Evolutionary conservation across 345 rosid genomes (phyloP), one percentile per base, ranked within the genome.

Genomic region (Geranium brycei): DNA sequence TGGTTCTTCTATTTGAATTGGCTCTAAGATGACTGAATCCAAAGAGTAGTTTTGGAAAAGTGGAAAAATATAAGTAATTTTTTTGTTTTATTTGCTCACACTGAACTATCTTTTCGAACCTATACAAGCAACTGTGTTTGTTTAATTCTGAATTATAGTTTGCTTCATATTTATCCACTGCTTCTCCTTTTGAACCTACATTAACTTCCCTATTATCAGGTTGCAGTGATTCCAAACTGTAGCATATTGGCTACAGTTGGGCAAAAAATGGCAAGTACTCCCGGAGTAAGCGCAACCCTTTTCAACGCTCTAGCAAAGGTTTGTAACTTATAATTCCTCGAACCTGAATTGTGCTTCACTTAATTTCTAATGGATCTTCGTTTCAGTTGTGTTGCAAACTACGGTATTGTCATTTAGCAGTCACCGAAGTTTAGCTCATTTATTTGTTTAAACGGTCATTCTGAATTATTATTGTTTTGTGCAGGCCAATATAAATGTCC

Each of bases 221-320:
- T 93, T 64, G 89, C 82, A 32, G 73, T 93, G 60, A 77, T 93
- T 75, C 87, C 80, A 57, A 91, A 88, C 64, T 91, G 97, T 80
- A 91, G 99, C 77, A 91, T 93, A 79, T 80, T 93, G 75, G 97
- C 99, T 55, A 70, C 97, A 19, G 97, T 93, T 60, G 99, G 99
- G 64, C 97, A 91, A 89, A 91, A 87, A 78, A 93, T 93, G 99
- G 96, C 99, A 0, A 93, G 99, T 57, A 93, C 99, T 61, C 96
- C 97, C 63, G 97, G 99, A 68, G 99, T 93, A 62, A 87, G 95
- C 75, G 89, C 92, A 62, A 88, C 96, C n/a, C 89, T 93, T 77
- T 93, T 93, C 80, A 85, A 82, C 83, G 99, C 96, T 61, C 70
- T 91, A 62, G 97, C 97, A 6, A 91, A 93, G 95, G 99, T 93